These are phyloP conservation scores for Iberis amara DNA, from an alignment of 441 rosid genomes.

Conservation along the genomic window DNA sequence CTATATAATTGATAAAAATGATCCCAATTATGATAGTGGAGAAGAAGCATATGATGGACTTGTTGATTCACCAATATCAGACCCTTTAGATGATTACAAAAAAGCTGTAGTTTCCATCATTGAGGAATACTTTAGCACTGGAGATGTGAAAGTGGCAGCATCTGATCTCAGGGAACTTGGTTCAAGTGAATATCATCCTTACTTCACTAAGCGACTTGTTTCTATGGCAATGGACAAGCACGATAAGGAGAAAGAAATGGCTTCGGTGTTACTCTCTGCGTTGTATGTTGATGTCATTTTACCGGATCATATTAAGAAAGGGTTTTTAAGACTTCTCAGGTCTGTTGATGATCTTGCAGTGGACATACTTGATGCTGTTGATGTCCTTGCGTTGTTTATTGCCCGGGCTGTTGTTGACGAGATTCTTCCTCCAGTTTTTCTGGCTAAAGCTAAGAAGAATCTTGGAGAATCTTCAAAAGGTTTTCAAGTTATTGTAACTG, in stretches of 20 bases:
- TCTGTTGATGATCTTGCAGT: conserved; percentile 94
- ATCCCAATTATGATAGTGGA: conserved; percentile 96
- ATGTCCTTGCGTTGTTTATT: conserved; percentile 78
- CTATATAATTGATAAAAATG: conserved; percentile 69
- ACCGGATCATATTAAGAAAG: conserved; percentile 87
- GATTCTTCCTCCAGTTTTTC: conserved; percentile 87
- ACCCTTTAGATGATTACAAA: conserved; percentile 93
- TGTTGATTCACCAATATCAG: conserved; percentile 75
- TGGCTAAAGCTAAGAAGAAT: conserved; percentile 73
- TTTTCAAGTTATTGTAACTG: conserved; percentile 71
- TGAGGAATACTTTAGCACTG: conserved; percentile 87
- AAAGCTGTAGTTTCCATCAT: conserved; percentile 75
- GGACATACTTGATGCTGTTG: conserved; percentile 83
- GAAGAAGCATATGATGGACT: conserved; percentile 93
- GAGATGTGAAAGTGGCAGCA: conserved; percentile 84
- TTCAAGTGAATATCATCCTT: conserved; percentile 81
- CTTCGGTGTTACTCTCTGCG: conserved; percentile 86
- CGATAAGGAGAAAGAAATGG: conserved; percentile 99
- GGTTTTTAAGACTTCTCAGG: conserved; percentile 92
- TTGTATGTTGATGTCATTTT: conserved; percentile 86
- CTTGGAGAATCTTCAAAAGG: conserved; percentile 84
- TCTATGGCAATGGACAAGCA: conserved; percentile 98
- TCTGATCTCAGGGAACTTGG: conserved; percentile 95
- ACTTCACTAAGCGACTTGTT: conserved; percentile 83
- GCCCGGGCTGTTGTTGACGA: conserved; percentile 98